Conservation (phyloP, 345 rosid species). For the Brassica rapa region DNA sequence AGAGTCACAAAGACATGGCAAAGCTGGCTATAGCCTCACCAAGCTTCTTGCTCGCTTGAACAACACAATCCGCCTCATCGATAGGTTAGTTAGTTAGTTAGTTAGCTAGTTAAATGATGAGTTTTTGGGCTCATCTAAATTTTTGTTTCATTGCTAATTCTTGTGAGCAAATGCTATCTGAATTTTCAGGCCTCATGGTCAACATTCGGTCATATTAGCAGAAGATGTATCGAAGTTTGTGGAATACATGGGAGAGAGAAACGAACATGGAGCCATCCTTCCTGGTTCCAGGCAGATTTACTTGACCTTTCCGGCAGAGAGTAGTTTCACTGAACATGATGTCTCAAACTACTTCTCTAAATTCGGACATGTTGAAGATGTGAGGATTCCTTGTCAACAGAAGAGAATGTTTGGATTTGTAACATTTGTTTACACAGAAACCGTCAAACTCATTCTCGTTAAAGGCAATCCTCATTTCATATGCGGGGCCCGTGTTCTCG, state of each 20-base stretch:
- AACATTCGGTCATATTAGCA: slow-evolving; percentile 80
- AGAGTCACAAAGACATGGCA: slow-evolving; percentile 97
- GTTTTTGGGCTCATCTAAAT: neutral
- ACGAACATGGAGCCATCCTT: slow-evolving; percentile 58
- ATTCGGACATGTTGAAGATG: slow-evolving; percentile 91
- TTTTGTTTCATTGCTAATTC: neutral
- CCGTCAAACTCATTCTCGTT: slow-evolving; percentile 68
- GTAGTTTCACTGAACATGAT: slow-evolving; percentile 79
- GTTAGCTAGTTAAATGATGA: neutral
- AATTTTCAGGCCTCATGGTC: slow-evolving; percentile 86
- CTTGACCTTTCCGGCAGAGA: slow-evolving; percentile 94
- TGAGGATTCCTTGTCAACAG: slow-evolving; percentile 93
- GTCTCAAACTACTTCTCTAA: slow-evolving; percentile 82
- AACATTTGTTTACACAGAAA: slow-evolving; percentile 67
- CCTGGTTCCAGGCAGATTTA: slow-evolving; percentile 86
- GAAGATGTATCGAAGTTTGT: slow-evolving; percentile 74
- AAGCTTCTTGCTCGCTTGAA: slow-evolving; percentile 86
- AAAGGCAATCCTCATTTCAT: slow-evolving; percentile 96
- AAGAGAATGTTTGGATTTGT: slow-evolving; percentile 97
- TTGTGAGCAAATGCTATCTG: neutral
- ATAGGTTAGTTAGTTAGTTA: slow-evolving; percentile 53
- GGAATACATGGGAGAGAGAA: slow-evolving; percentile 57
- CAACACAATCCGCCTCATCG: slow-evolving; percentile 80
- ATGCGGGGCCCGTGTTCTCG: slow-evolving; percentile 92
- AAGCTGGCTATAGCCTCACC: slow-evolving; percentile 91